Evolutionary conservation across 805 yeast genomes (phyloP).

Genomic region (Teunomyces atbi): DNA sequence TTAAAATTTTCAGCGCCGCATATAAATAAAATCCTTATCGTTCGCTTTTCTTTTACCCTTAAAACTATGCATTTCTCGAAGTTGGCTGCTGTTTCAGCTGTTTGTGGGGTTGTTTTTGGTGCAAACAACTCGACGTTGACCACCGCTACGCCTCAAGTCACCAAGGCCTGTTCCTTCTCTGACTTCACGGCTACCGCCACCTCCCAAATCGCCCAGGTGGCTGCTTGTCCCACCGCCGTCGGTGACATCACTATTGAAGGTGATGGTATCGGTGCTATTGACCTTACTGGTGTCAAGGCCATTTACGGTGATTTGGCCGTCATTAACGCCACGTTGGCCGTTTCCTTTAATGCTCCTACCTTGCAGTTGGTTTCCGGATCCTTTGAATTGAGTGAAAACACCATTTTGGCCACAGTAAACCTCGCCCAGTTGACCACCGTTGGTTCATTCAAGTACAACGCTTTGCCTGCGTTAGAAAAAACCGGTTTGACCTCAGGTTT

Average conservation of each 20-base stretch:
- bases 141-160: constrained; percentile 53
- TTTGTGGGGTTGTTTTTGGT: constrained; percentile 46
- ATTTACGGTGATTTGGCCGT: constrained; percentile 74
- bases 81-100: constrained; percentile 46
- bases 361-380: constrained; percentile 73
- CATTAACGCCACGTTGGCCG: constrained; percentile 61
- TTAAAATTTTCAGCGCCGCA: no score
- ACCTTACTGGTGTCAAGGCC: constrained; percentile 71
- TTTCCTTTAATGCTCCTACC: constrained; percentile 72
- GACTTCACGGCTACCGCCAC: constrained; percentile 74
- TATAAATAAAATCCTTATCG: no score
- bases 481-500: constrained; percentile 71
- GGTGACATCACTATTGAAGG: constrained; percentile 78
- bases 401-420: constrained; percentile 63
- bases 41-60: constrained; percentile 8
- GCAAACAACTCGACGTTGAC: constrained; percentile 48
- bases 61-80: constrained; percentile 55
- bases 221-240: constrained; percentile 73
- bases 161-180: constrained; percentile 59
- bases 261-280: constrained; percentile 53
- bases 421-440: constrained; percentile 80
- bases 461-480: constrained; percentile 77
- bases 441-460: constrained; percentile 74
- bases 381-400: constrained; percentile 60
- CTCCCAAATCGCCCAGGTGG: constrained; percentile 68